Base-by-base conservation (phyloP, 305 asterid species). In the Lippia alba region DNA sequence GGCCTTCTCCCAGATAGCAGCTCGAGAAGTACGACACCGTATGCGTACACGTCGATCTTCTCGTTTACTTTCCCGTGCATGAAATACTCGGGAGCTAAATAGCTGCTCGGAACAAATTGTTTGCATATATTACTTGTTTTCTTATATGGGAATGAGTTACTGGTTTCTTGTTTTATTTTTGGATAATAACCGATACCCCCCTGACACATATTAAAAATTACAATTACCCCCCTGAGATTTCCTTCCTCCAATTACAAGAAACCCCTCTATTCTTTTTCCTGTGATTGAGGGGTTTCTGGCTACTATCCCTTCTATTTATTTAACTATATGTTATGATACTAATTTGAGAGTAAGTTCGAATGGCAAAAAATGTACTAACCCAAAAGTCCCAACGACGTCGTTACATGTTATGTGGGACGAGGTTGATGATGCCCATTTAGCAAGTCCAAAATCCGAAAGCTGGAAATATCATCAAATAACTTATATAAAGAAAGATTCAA, bases 11-110 rank as follows among this genome's bases (percentile, higher is more conserved):
- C 54, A 48, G 54, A 48, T 4, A 48, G 54, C 54, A 48, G 54
- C 18, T 48, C 54, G 0, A 48, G 54, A 14, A 48, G 54, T 12
- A 48, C 54, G 3, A 48, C 54, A 0, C 54, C 54, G n/a, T 48
- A 48, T 5, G 54, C 54, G n/a, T 48, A 48, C 17, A 48, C 54
- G n/a, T 48, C 54, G n/a, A 48, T 48, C 54, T 48, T 48, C 18
- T 48, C 54, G n/a, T 48, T 48, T 14, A 48, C 54, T 48, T 48
- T 48, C 7, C 54, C 54, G 3, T 48, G n/a, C 54, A 48, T 48
- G 54, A 48, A 48, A 48, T 48, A 48, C 18, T 48, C 54, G n/a
- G 54, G 54, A 48, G 54, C 54, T 17, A 48, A 48, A 8, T 48
- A 48, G 14, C 54, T 48, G 5, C 1, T 7, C 18, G n/a, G 54